A percentile compares a stretch with the other conserved stretches of the same genome.
phyloP scores from a whole-genome alignment of 768 basidiomycete species.

The Erythrobasidium yunnanense region DNA sequence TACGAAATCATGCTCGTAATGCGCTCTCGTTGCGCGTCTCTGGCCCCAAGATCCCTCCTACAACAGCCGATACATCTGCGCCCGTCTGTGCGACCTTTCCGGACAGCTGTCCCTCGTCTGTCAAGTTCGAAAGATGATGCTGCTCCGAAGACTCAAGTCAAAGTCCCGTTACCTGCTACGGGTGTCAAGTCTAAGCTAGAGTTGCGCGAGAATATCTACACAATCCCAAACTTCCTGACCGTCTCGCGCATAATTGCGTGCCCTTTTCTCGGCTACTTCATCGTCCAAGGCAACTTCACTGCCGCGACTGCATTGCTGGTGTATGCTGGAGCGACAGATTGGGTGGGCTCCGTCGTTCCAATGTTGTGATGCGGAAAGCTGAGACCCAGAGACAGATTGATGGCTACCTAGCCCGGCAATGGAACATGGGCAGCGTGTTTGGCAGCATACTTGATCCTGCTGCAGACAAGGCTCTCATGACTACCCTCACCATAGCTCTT shows the following conservation, averaged over 20 bases:
- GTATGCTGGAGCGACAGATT: slow-evolving; percentile 84
- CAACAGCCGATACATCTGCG: slow-evolving; percentile 48
- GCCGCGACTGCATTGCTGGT: slow-evolving; percentile 72
- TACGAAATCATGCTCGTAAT: too few relatives aligned
- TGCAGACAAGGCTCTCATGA: slow-evolving; percentile 91
- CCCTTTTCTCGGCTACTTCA: slow-evolving; percentile 81
- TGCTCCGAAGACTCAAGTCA: background rate
- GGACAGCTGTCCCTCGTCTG: too few relatives aligned
- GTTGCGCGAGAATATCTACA: slow-evolving; percentile 71
- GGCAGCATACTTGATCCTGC: slow-evolving; percentile 94
- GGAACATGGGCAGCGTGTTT: slow-evolving; percentile 76
- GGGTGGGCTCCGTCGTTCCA: slow-evolving; percentile 54
- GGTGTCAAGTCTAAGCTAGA: background rate
- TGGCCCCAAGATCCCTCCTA: too few relatives aligned
- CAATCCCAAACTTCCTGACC: slow-evolving; percentile 81
- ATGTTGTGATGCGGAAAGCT: too few relatives aligned
- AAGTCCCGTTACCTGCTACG: background rate
- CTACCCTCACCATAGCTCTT: slow-evolving; percentile 76
- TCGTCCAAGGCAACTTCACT: slow-evolving; percentile 66
- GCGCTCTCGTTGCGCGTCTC: too few relatives aligned
- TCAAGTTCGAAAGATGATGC: too few relatives aligned
- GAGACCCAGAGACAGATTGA: slow-evolving; percentile 70
- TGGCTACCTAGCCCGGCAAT: slow-evolving; percentile 77
- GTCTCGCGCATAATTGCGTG: slow-evolving; percentile 75
- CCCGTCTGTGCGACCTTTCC: slow-evolving; percentile 50